Conservation (phyloP, 148 eudicot species). For the Rhododendron williamsianum region DNA sequence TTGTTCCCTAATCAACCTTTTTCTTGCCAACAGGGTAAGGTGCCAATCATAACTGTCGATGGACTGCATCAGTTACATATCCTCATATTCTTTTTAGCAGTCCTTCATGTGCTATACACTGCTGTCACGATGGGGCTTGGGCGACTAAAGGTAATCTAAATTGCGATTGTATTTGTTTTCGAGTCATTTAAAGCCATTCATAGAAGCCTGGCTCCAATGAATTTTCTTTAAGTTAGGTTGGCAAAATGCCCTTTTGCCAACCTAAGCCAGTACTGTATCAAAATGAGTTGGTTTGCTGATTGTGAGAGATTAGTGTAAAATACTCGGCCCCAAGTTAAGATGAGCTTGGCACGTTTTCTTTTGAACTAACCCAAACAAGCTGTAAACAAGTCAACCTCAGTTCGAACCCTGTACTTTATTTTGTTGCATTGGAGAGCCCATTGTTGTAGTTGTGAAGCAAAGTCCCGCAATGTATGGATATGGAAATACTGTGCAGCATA, state of each 20-base stretch:
- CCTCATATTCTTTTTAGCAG: slow-evolving; percentile 84
- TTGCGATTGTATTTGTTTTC: not conserved
- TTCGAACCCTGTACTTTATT: not conserved
- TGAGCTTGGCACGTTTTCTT: not conserved
- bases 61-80: slow-evolving; percentile 90
- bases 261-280: not conserved
- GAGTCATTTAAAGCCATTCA: not conserved
- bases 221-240: not conserved
- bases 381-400: not conserved
- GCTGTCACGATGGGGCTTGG: slow-evolving; percentile 85
- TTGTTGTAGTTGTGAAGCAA: not conserved
- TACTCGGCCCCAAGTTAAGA: not conserved
- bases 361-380: not conserved
- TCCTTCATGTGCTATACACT: slow-evolving; percentile 77
- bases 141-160: slow-evolving; percentile 59
- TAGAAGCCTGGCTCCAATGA: not conserved
- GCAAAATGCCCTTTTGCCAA: not conserved
- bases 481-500: not conserved
- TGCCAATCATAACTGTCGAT: slow-evolving; percentile 57
- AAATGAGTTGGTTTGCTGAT: not conserved
- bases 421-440: not conserved
- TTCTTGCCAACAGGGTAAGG: slow-evolving; percentile 26
- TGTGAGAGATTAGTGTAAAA: not conserved
- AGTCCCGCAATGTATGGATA: not conserved
- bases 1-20: not conserved